phyloP scores from a whole-genome alignment of 2,329 filamentous ascomycete genomes.

The Penicillium sp. region DNA sequence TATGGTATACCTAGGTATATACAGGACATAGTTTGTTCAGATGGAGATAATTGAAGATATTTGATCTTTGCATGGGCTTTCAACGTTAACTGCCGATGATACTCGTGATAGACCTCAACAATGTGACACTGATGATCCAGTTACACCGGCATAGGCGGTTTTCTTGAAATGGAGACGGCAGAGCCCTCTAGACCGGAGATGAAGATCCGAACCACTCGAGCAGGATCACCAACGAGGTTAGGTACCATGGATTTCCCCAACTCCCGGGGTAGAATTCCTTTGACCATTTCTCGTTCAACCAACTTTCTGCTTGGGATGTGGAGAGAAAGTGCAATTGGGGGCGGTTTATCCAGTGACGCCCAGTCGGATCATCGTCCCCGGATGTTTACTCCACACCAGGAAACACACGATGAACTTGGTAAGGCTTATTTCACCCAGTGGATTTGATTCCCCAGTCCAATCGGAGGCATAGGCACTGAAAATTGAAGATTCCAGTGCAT shows the following conservation, averaged over 20 bases:
- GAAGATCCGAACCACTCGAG: constrained; percentile 3
- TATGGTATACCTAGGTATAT: not conserved
- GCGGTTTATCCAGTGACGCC: constrained; percentile 12
- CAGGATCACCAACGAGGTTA: not conserved
- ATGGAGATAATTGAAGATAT: not conserved
- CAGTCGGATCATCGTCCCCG: constrained; percentile 20
- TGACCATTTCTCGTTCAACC: constrained; percentile 1
- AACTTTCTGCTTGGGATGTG: constrained; percentile 4
- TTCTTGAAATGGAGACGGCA: not conserved
- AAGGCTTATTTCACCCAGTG: constrained; percentile 9
- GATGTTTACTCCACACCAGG: constrained; percentile 23
- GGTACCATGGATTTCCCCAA: not conserved
- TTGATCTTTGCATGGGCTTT: not conserved
- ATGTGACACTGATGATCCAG: not conserved
- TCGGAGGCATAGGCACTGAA: constrained; percentile 10
- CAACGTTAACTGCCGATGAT: not conserved
- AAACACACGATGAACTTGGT: constrained; percentile 10
- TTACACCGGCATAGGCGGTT: not conserved
- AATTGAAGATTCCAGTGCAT: not conserved
- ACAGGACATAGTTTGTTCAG: not conserved
- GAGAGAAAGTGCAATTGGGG: not conserved
- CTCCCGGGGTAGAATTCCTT: constrained; percentile 17
- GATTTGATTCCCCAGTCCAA: constrained; percentile 13
- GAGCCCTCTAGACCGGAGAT: not conserved
- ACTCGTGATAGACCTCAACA: not conserved